Base-by-base conservation (phyloP, 345 rosid genomes). In the Populus tremula region DNA sequence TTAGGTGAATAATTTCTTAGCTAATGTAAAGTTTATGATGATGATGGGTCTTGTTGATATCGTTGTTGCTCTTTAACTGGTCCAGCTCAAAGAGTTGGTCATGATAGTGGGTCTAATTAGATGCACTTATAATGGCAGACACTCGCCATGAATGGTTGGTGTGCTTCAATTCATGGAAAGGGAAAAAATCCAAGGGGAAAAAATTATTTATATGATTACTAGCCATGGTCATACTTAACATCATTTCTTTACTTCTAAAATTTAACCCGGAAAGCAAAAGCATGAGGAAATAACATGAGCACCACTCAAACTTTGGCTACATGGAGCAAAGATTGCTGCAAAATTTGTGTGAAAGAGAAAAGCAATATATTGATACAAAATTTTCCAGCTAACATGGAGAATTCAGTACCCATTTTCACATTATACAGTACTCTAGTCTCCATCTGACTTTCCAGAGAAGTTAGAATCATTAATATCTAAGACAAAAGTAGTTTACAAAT, bases 91-190 rank as follows among this genome's bases (percentile, higher is more conserved):
- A 21, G 61, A 53, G 66, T 76, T 78, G 41, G 72, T 27, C 36
- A 33, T 77, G 80, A 76, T 70, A 29, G 73, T 68, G 79, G 77
- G 70, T 70, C 71, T 71, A 75, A 69, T 76, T 66, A 71, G 73
- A 69, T 78, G 78, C 74, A 69, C 25, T 73, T 79, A 82, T 77
- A 85, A 78, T 81, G 90, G 88, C 79, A 77, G 85, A 80, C 86
- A 89, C 31, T 74, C 47, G 27, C 76, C 78, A 61, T 71, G 77
- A 56, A 68, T 76, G 86, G 85, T 84, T 69, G 82, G 80, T 81
- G 65, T 76, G 84, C 77, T 74, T 75, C 25, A 25, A 25, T 25
- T 25, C 78, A 72, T 54, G 59, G 25, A 71, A 78, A 78, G 35
- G 64, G 56, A 63, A 12, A 68, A 77, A 66, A 41, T 35, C 69